These are phyloP conservation scores for Pelargonium fulgidum DNA, from an alignment of 441 rosid species.

Conservation along the genomic window DNA sequence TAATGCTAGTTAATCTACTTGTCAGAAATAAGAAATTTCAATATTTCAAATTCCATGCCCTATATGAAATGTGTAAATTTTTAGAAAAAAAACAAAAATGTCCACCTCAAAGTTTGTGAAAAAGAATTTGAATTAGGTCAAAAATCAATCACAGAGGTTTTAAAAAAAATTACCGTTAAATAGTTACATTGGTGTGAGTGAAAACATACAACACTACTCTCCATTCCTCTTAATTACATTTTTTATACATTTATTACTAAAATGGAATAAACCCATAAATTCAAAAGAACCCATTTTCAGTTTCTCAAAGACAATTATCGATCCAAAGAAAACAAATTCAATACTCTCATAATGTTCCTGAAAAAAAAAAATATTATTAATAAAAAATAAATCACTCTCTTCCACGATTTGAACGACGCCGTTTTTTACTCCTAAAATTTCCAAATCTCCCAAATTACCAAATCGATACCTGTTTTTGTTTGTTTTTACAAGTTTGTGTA, in stretches of 20 bases:
- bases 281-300: background rate
- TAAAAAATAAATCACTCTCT: no score
- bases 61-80: no score
- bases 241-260: background rate
- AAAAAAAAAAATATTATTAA: background rate
- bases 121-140: no score
- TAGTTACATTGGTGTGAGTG: background rate
- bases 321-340: background rate
- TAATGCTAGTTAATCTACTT: no score
- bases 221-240: background rate
- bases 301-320: background rate
- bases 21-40: no score
- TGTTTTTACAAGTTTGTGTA: background rate
- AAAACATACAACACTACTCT: background rate
- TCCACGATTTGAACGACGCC: constrained; percentile 6
- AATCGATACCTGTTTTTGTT: background rate
- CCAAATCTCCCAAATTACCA: background rate
- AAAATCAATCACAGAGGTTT: no score
- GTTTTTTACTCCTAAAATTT: background rate
- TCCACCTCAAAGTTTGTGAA: no score
- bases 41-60: no score
- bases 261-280: background rate
- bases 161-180: no score
- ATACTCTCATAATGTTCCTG: background rate
- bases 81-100: no score